A percentile compares a stretch with the other conserved stretches of the same genome.
Evolutionary conservation across 2,329 filamentous ascomycete genomes (phyloP).

Genomic region (Sordariomycetes sp.): DNA sequence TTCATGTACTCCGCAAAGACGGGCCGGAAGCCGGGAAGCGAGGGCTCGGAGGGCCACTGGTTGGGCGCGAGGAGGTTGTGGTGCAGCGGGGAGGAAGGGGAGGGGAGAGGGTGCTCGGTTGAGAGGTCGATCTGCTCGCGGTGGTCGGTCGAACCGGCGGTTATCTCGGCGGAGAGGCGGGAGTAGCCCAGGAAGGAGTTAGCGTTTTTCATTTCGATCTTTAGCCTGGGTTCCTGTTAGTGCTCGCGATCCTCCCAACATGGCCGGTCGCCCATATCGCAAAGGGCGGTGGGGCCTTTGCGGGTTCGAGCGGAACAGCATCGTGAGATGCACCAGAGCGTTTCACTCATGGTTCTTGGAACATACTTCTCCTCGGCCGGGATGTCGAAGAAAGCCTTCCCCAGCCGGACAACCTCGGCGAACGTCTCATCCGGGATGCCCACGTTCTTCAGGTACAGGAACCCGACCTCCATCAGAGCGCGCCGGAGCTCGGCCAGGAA

Average conservation of each 20-base stretch:
- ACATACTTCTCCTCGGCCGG: conserved; percentile 62
- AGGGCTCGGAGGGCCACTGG: conserved; percentile 62
- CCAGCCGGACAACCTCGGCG: conserved; percentile 53
- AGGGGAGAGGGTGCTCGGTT: conserved; percentile 61
- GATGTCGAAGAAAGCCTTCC: conserved; percentile 66
- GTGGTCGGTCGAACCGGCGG: conserved; percentile 66
- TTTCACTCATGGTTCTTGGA: background rate
- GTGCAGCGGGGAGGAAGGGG: conserved; percentile 53
- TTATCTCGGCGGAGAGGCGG: conserved; percentile 56
- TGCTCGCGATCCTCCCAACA: background rate
- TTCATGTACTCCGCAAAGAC: conserved; percentile 67
- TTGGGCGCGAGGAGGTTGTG: conserved; percentile 67
- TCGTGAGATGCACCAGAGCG: background rate
- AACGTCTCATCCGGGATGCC: conserved; percentile 59
- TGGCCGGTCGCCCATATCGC: background rate
- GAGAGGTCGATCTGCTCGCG: conserved; percentile 82
- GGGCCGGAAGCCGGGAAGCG: conserved; percentile 56
- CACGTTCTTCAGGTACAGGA: conserved; percentile 75
- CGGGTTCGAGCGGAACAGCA: background rate
- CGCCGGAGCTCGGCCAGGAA: conserved; percentile 64
- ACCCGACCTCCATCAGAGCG: conserved; percentile 78
- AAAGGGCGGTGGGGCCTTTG: background rate
- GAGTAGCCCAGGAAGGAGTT: conserved; percentile 63
- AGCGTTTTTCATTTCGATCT: conserved; percentile 65
- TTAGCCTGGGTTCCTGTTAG: conserved; percentile 29